Percentiles rank a stretch among this genome's conserved stretches.
Evolutionary conservation across 106 monocot genomes (phyloP).

Genomic region (Gastrodia elata): DNA sequence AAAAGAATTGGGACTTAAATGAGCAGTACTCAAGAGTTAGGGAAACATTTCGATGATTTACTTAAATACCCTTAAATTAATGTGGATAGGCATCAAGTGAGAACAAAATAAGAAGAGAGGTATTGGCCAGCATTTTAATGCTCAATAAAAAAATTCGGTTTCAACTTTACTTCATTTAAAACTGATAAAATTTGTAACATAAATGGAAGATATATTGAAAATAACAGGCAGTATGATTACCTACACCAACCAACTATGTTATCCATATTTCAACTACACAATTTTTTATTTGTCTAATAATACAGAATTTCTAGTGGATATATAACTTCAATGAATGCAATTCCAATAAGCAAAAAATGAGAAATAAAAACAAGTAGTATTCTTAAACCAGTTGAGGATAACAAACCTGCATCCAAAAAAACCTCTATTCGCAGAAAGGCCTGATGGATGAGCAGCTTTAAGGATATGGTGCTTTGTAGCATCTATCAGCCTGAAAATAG

Average conservation of each 20-base stretch:
- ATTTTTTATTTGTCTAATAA: not conserved
- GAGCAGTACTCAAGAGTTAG: too few relatives aligned
- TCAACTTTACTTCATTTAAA: not conserved
- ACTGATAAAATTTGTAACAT: not conserved
- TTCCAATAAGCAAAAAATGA: not conserved
- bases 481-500: slow-evolving; percentile 62
- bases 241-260: not conserved
- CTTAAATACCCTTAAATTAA: not conserved
- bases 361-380: not conserved
- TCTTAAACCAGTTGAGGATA: not conserved
- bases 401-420: slow-evolving; percentile 96
- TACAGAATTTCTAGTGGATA: not conserved
- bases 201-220: not conserved
- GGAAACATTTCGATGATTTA: too few relatives aligned
- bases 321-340: not conserved
- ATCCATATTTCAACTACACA: not conserved
- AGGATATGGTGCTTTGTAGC: slow-evolving; percentile 71
- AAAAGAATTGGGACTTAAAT: too few relatives aligned
- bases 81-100: not conserved
- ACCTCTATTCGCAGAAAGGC: slow-evolving; percentile 87
- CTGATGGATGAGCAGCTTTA: slow-evolving; percentile 92
- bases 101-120: not conserved
- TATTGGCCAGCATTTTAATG: not conserved
- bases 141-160: not conserved
- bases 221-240: not conserved